Evolutionary conservation across 768 basidiomycete genomes (phyloP), one percentile per base, ranked within the genome.

Genomic region (Tylopilus sp.): DNA sequence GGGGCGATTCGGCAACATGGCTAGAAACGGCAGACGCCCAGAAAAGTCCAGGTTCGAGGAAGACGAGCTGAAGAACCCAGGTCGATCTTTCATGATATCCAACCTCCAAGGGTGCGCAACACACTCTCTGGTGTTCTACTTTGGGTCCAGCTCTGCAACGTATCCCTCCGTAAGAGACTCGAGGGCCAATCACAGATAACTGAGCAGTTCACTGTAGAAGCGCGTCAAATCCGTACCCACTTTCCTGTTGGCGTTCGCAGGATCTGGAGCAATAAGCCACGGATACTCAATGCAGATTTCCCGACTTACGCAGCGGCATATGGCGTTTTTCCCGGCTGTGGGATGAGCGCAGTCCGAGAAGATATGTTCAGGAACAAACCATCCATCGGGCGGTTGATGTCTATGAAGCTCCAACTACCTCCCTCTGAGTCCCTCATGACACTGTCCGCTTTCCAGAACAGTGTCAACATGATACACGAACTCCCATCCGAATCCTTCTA

Each of bases 401-500:
- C 73, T n/a, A 73, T 65, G 58, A 75, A 72, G 48, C 65, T 33
- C 44, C 48, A 25, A 74, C 51, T 9, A 73, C 72, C 49, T 67
- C 68, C 28, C 40, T 60, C 51, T 9, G 73, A 71, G 48, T 67
- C 68, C 28, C 40, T 60, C 46, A 65, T 68, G 9, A 72, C 67
- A 36, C 57, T 61, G n/a, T 51, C 53, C 6, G 67, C 65, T 26
- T 67, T 69, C 70, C 68, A 71, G 47, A 65, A 64, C 45, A 68
- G 65, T 63, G 38, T 76, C 75, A 78, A 76, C 60, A 70, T 48
- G 25, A 55, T 57, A 90, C 93, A n/a, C 77, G 91, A 39, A 71
- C 91, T 49, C 79, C 91, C 47, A 86, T 95, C 51, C 90, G 93
- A 2, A 63, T 84, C 86, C 15, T 73, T 95, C 28, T 86, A 93